Evolutionary conservation across 805 yeast species (phyloP).

Genomic region (Saccharomycopsis capsularis): DNA sequence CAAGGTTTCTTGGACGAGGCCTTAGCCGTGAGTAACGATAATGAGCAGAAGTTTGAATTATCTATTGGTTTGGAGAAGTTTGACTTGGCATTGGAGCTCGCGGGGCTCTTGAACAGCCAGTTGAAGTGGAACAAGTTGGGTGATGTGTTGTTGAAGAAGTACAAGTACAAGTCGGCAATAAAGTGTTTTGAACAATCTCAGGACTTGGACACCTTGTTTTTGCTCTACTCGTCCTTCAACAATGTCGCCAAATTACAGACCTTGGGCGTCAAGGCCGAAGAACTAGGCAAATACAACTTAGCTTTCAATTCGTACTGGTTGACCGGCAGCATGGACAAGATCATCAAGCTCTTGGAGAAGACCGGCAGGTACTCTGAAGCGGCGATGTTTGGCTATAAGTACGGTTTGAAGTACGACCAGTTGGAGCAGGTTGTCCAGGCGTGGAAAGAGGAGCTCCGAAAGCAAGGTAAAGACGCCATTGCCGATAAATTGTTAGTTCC

Average conservation of each 20-base stretch:
- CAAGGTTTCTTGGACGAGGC: conserved; percentile 87
- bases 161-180: conserved; percentile 77
- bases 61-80: conserved; percentile 74
- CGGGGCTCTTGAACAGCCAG: conserved; percentile 45
- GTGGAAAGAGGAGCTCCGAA: conserved; percentile 61
- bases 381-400: conserved; percentile 68
- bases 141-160: conserved; percentile 69
- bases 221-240: conserved; percentile 77
- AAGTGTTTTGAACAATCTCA: conserved; percentile 71
- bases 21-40: conserved; percentile 71
- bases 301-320: conserved; percentile 92
- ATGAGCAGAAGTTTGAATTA: conserved; percentile 86
- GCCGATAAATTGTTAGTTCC: conserved; percentile 48
- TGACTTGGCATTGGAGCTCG: conserved; percentile 61
- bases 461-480: conserved; percentile 46
- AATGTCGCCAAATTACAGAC: conserved; percentile 50
- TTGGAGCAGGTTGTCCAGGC: conserved; percentile 41
- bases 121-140: conserved; percentile 90
- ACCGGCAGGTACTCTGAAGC: conserved; percentile 80
- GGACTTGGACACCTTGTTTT: conserved; percentile 75
- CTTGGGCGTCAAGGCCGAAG: conserved; percentile 61
- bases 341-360: conserved; percentile 57
- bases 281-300: conserved; percentile 75
- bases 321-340: conserved; percentile 59
- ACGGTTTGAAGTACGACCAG: conserved; percentile 43